Conservation (phyloP, 441 rosid species). For the Croton setiger region DNA sequence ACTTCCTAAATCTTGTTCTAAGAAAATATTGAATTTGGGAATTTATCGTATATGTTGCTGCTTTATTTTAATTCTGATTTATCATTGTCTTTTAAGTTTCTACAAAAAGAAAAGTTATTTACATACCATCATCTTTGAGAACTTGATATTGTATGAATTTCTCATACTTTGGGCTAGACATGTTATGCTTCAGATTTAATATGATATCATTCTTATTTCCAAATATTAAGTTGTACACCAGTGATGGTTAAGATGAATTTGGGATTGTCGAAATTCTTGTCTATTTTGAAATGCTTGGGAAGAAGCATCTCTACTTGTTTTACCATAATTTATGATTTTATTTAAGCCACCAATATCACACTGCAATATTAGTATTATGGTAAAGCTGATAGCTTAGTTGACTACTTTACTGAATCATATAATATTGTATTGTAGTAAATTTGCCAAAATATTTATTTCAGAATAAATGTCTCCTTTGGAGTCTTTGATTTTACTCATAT, state of each 20-base stretch:
- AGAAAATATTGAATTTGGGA: slow-evolving; percentile 5
- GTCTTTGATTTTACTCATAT: background rate
- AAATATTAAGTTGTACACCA: background rate
- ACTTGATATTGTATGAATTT: background rate
- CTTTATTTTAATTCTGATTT: background rate
- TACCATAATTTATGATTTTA: background rate
- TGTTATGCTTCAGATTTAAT: background rate
- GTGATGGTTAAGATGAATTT: background rate
- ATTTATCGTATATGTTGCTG: background rate
- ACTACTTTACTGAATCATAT: background rate
- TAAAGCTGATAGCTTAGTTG: background rate
- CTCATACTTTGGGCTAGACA: background rate
- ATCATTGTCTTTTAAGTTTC: background rate
- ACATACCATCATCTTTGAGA: background rate
- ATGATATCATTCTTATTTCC: background rate
- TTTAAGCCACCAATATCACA: background rate
- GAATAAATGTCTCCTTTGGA: background rate
- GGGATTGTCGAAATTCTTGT: background rate
- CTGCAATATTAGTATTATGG: background rate
- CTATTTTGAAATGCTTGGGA: slow-evolving; percentile 2
- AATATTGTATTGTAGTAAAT: no score
- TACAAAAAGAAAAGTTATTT: background rate
- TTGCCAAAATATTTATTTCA: background rate
- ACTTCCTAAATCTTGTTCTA: background rate
- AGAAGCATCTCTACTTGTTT: slow-evolving; percentile 1